Conservation (phyloP, 1,139 yeast species). For the Candida sanyaensis region DNA sequence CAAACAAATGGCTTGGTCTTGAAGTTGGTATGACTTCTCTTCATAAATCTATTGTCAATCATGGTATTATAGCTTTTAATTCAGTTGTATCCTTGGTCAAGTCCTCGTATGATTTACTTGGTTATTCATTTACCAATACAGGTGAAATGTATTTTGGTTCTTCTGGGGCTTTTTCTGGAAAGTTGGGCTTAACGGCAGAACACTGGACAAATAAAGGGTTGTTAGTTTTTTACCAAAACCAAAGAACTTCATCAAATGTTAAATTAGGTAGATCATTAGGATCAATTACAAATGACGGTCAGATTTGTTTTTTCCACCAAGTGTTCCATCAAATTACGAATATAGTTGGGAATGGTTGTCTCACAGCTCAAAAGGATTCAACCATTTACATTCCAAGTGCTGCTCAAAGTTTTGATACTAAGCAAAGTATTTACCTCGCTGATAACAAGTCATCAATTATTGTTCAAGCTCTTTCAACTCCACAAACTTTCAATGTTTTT, state of each 20-base stretch:
- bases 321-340: conserved; percentile 25
- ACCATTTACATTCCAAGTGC: conserved; percentile 23
- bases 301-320: conserved; percentile 29
- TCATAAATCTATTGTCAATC: conserved; percentile 19
- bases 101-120: conserved; percentile 22
- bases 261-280: conserved; percentile 22
- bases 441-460: conserved; percentile 21
- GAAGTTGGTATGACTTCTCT: conserved; percentile 14
- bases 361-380: conserved; percentile 24
- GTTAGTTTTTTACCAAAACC: conserved; percentile 23
- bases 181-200: conserved; percentile 21
- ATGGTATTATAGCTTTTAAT: conserved; percentile 26
- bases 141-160: conserved; percentile 32
- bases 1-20: conserved; percentile 11
- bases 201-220: conserved; percentile 30
- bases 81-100: conserved; percentile 18
- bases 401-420: conserved; percentile 15
- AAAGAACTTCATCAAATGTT: conserved; percentile 20
- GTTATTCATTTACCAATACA: conserved; percentile 23
- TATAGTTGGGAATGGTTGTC: conserved; percentile 32
- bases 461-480: conserved; percentile 20
- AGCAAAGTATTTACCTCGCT: conserved; percentile 26
- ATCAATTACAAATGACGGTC: conserved; percentile 28
- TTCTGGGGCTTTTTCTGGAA: conserved; percentile 21
- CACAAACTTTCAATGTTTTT: conserved; percentile 27